These are phyloP conservation scores for Tetrapisispora pingtungensis DNA, from an alignment of 805 yeast species.

Conservation along the genomic window DNA sequence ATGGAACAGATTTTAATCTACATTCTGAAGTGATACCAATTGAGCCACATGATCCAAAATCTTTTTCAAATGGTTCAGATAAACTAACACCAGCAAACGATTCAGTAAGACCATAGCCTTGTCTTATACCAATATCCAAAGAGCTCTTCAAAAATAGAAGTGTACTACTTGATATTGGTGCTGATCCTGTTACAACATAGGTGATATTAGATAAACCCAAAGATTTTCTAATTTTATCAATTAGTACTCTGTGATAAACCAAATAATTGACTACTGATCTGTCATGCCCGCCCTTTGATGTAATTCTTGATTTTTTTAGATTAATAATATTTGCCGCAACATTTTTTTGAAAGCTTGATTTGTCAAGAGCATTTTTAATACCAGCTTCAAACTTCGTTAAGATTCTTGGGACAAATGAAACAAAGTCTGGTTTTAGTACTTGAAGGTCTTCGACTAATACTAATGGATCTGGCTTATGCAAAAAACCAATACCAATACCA, in stretches of 20 bases:
- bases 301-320: conserved; percentile 15
- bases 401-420: conserved; percentile 56
- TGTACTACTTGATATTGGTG: conserved; percentile 59
- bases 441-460: conserved; percentile 51
- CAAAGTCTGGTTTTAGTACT: conserved; percentile 41
- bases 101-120: conserved; percentile 75
- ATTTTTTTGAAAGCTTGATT: conserved; percentile 14
- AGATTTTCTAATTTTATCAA: conserved; percentile 35
- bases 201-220: conserved; percentile 40
- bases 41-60: conserved; percentile 52
- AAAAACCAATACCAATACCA: conserved; percentile 47
- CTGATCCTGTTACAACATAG: conserved; percentile 46
- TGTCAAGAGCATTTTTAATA: conserved; percentile 34
- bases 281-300: conserved; percentile 29
- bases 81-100: conserved; percentile 51
- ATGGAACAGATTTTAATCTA: conserved; percentile 54
- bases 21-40: conserved; percentile 46
- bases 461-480: conserved; percentile 41
- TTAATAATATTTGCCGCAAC: conserved; percentile 21
- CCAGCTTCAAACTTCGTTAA: conserved; percentile 53
- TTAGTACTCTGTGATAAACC: conserved; percentile 27
- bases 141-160: conserved; percentile 52
- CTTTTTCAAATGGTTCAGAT: conserved; percentile 37
- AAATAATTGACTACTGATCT: conserved; percentile 32
- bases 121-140: conserved; percentile 43